These are phyloP conservation scores for Corylus americana DNA, from an alignment of 306 rosid genomes.

Conservation along the genomic window DNA sequence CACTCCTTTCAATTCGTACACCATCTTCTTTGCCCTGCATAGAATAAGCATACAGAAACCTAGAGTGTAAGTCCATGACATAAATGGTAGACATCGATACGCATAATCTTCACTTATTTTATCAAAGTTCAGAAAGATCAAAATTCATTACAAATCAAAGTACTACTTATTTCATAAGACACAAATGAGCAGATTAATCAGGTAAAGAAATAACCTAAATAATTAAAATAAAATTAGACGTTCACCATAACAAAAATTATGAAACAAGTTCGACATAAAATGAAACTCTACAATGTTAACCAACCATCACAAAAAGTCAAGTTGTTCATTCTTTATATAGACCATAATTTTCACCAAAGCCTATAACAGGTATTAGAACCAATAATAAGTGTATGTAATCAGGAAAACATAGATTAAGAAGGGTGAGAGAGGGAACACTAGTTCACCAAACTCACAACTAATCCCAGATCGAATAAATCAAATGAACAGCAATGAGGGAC, in stretches of 20 bases:
- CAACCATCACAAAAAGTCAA: neutral
- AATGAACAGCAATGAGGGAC: neutral
- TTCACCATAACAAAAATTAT: neutral
- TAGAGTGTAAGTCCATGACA: neutral
- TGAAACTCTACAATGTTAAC: neutral
- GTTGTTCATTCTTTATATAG: neutral
- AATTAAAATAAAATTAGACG: neutral
- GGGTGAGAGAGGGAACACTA: neutral
- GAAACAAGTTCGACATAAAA: neutral
- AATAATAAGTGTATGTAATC: neutral
- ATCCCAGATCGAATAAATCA: neutral
- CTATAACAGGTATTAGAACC: neutral
- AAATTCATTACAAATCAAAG: neutral
- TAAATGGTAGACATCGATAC: neutral
- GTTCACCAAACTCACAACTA: neutral
- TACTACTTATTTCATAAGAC: neutral
- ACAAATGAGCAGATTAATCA: neutral
- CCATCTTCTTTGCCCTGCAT: constrained; percentile 81
- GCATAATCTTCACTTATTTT: neutral
- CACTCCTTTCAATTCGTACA: constrained; percentile 72
- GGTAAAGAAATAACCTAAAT: neutral
- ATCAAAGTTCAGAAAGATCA: neutral
- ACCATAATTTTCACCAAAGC: neutral
- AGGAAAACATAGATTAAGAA: neutral
- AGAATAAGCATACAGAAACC: neutral